Evolutionary conservation across 2,329 filamentous ascomycete genomes (phyloP).

Genomic region (Aspergillus sp.): DNA sequence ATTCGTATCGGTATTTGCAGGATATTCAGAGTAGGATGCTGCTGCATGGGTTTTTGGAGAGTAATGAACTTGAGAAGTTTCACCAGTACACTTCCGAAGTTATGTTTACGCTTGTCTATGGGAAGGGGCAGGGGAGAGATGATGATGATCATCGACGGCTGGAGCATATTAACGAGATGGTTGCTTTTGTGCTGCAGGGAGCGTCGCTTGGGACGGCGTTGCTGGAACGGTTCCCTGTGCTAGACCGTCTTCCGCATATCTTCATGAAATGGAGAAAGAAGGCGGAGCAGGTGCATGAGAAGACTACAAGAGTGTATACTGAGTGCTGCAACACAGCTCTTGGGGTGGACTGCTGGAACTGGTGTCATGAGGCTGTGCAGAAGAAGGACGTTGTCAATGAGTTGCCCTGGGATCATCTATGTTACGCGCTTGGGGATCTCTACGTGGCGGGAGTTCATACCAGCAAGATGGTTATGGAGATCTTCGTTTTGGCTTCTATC

Average conservation of each 20-base stretch:
- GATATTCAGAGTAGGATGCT: conserved; percentile 45
- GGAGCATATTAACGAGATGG: conserved; percentile 43
- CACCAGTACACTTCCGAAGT: conserved; percentile 46
- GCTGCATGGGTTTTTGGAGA: conserved; percentile 36
- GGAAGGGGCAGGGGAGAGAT: conserved; percentile 37
- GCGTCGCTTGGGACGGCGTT: conserved; percentile 3
- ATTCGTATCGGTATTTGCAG: conserved; percentile 44
- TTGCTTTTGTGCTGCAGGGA: conserved; percentile 6
- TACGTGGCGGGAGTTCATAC: conserved; percentile 47
- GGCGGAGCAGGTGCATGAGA: conserved; percentile 10
- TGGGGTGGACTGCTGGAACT: conserved; percentile 14
- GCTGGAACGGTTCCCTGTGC: conserved; percentile 8
- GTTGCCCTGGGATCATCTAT: conserved; percentile 38
- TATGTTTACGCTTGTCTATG: conserved; percentile 47
- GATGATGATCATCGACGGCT: conserved; percentile 41
- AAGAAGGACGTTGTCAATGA: conserved; percentile 31
- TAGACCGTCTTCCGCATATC: conserved; percentile 3
- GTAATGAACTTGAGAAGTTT: conserved; percentile 37
- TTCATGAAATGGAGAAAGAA: conserved; percentile 8
- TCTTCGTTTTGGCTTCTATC: conserved; percentile 42
- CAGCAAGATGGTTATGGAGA: conserved; percentile 41
- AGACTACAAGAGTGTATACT: conserved; percentile 6
- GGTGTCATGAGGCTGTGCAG: conserved; percentile 10
- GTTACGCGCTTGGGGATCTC: conserved; percentile 39
- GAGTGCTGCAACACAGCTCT: conserved; percentile 5